These are phyloP conservation scores for Diaporthe capsici DNA, from an alignment of 2,329 filamentous ascomycete species.

Conservation along the genomic window DNA sequence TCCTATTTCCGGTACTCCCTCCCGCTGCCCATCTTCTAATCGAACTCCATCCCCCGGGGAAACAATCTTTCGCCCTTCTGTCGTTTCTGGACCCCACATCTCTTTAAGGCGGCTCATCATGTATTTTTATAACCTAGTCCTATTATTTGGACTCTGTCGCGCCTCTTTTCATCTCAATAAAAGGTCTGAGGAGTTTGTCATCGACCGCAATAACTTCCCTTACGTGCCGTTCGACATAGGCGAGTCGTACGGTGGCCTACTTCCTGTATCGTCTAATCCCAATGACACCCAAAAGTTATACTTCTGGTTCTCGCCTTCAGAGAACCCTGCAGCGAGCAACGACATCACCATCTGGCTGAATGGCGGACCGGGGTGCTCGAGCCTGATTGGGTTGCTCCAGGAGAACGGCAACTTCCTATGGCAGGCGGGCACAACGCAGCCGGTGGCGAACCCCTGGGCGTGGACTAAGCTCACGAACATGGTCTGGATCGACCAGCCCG, in stretches of 20 bases:
- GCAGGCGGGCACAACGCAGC: constrained; percentile 75
- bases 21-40: too few species aligned
- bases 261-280: constrained; percentile 66
- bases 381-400: constrained; percentile 76
- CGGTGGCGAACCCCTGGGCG: constrained; percentile 74
- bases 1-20: not conserved
- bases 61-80: not conserved
- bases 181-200: constrained; percentile 65
- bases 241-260: constrained; percentile 72
- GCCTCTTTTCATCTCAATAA: not conserved
- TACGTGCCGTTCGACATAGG: constrained; percentile 76
- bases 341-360: constrained; percentile 73
- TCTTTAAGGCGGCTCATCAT: not conserved
- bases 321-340: constrained; percentile 60
- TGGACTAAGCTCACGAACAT: constrained; percentile 83
- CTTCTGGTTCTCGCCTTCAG: constrained; percentile 76
- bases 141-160: constrained; percentile 1
- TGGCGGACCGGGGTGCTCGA: constrained; percentile 68
- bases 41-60: too few species aligned
- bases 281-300: constrained; percentile 61
- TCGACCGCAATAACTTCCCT: constrained; percentile 74
- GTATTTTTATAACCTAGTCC: not conserved
- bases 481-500: constrained; percentile 76
- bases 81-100: not conserved
- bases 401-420: constrained; percentile 81